Evolutionary conservation across 805 yeast genomes (phyloP).

Genomic region (Cyberlindnera japonica): DNA sequence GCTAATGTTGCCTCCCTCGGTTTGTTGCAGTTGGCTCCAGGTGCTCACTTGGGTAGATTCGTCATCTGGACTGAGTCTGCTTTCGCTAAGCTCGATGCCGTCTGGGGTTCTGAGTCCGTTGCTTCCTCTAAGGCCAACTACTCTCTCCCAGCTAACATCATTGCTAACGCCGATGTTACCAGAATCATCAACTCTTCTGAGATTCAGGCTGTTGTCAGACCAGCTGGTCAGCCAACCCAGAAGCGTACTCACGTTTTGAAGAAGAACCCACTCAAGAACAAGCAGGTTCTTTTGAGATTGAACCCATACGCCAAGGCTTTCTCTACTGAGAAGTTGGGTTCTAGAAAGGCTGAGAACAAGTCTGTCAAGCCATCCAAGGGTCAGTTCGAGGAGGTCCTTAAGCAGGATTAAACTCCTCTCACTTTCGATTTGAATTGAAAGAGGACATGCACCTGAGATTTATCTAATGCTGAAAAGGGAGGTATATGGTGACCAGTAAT

Average conservation of each 20-base stretch:
- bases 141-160: constrained; percentile 91
- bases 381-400: constrained; percentile 64
- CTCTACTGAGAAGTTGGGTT: constrained; percentile 86
- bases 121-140: constrained; percentile 82
- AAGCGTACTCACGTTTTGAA: constrained; percentile 94
- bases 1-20: constrained; percentile 88
- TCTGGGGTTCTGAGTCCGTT: constrained; percentile 92
- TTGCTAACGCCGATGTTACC: constrained; percentile 93
- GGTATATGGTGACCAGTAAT: background rate
- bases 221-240: constrained; percentile 91
- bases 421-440: background rate
- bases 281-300: constrained; percentile 94
- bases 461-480: background rate
- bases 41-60: constrained; percentile 99
- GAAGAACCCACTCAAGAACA: constrained; percentile 99
- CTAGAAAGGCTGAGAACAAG: constrained; percentile 66
- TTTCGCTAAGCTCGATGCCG: constrained; percentile 91
- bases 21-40: constrained; percentile 98
- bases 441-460: background rate
- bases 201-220: constrained; percentile 95
- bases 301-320: constrained; percentile 99
- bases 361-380: constrained; percentile 68
- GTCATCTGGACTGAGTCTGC: constrained; percentile 99
- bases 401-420: constrained; percentile 45
- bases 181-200: constrained; percentile 98